These are phyloP conservation scores for Tubosaeta sp. DNA, from an alignment of 768 basidiomycete species.

Conservation along the genomic window DNA sequence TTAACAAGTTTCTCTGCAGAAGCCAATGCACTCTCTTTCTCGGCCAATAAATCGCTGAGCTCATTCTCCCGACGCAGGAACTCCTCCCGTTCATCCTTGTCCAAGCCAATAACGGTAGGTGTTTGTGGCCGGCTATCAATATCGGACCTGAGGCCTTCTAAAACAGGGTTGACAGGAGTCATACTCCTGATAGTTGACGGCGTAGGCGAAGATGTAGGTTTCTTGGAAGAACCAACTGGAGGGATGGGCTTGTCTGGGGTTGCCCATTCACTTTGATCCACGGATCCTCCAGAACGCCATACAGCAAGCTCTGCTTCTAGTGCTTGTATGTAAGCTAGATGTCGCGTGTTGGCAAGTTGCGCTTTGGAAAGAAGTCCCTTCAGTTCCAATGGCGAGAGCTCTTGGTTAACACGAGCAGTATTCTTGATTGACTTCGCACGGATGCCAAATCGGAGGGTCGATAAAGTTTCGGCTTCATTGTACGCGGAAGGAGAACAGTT, in stretches of 20 bases:
- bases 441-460: slow-evolving; percentile 98
- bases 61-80: slow-evolving; percentile 97
- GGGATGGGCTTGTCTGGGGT: slow-evolving; percentile 53
- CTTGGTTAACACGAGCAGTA: slow-evolving; percentile 96
- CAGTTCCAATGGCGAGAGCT: slow-evolving; percentile 93
- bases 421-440: slow-evolving; percentile 99
- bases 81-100: slow-evolving; percentile 96
- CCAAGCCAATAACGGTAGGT: slow-evolving; percentile 80
- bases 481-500: slow-evolving; percentile 98
- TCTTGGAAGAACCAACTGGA: slow-evolving; percentile 43
- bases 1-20: slow-evolving; percentile 82
- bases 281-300: slow-evolving; percentile 85
- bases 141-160: slow-evolving; percentile 69
- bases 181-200: slow-evolving; percentile 64
- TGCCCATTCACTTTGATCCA: slow-evolving; percentile 83
- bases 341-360: slow-evolving; percentile 75
- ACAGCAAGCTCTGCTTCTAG: slow-evolving; percentile 87
- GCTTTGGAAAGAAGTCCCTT: slow-evolving; percentile 90
- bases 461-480: slow-evolving; percentile 94
- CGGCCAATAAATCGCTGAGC: slow-evolving; percentile 86
- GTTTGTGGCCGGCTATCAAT: slow-evolving; percentile 87
- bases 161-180: slow-evolving; percentile 70
- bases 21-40: slow-evolving; percentile 79
- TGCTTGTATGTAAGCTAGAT: slow-evolving; percentile 81
- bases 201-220: slow-evolving; percentile 52